These are phyloP conservation scores for Phylloporus sp. DNA, from an alignment of 768 basidiomycete species.

Conservation along the genomic window DNA sequence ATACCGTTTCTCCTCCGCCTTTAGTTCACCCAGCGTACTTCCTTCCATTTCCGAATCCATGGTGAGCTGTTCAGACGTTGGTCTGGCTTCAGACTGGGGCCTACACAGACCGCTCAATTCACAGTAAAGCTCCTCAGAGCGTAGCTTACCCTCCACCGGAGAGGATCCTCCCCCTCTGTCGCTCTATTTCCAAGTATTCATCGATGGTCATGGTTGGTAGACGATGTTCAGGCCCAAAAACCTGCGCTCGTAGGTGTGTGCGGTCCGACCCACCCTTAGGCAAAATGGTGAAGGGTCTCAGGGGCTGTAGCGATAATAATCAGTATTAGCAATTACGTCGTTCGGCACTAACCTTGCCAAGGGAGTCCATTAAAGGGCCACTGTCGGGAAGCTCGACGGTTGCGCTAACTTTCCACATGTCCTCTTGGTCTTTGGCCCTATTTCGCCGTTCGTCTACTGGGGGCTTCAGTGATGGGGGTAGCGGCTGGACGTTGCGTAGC, in stretches of 20 bases:
- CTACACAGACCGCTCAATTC: constrained; percentile 36
- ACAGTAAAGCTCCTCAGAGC: neutral
- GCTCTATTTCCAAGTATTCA: constrained; percentile 87
- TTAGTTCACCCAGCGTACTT: constrained; percentile 59
- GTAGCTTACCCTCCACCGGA: constrained; percentile 76
- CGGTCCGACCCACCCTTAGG: constrained; percentile 69
- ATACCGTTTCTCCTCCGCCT: constrained; percentile 68
- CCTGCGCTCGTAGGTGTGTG: constrained; percentile 67
- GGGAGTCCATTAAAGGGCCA: constrained; percentile 67
- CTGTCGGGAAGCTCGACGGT: constrained; percentile 42
- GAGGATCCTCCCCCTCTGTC: constrained; percentile 79
- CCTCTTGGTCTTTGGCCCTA: constrained; percentile 43
- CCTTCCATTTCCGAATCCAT: constrained; percentile 86
- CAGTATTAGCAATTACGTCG: neutral
- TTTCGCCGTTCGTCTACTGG: constrained; percentile 37
- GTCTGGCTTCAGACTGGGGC: constrained; percentile 58
- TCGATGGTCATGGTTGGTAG: constrained; percentile 96
- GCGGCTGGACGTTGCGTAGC: constrained; percentile 49
- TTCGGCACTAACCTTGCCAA: constrained; percentile 59
- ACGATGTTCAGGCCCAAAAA: constrained; percentile 80
- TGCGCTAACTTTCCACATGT: constrained; percentile 73
- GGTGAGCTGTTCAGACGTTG: constrained; percentile 75
- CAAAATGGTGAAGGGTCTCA: constrained; percentile 90
- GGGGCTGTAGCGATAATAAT: constrained; percentile 48
- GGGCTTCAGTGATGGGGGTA: constrained; percentile 30